These are phyloP conservation scores for Ganoderma lucidum DNA, from an alignment of 1,284 basidiomycete species.

Conservation along the genomic window DNA sequence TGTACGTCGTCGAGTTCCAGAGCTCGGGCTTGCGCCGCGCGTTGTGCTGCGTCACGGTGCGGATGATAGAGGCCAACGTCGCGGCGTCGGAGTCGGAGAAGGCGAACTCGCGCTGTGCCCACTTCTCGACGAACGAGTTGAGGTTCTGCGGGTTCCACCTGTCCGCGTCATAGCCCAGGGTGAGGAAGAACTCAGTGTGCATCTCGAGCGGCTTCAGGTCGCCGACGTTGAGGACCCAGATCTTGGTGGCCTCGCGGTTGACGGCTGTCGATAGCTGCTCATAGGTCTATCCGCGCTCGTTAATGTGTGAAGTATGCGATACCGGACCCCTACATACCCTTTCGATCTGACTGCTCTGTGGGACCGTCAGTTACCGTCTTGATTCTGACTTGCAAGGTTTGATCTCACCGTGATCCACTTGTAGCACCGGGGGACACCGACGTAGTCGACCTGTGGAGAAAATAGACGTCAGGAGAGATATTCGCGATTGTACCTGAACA, in stretches of 20 bases:
- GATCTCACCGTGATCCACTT: slow-evolving; percentile 64
- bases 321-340: slow-evolving; percentile 31
- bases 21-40: slow-evolving; percentile 74
- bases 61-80: slow-evolving; percentile 59
- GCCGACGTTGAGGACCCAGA: slow-evolving; percentile 73
- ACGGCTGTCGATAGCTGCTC: slow-evolving; percentile 70
- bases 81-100: slow-evolving; percentile 43
- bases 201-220: slow-evolving; percentile 80
- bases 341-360: slow-evolving; percentile 37
- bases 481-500: slow-evolving; percentile 27
- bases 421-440: slow-evolving; percentile 63
- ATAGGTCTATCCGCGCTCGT: slow-evolving; percentile 50
- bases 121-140: slow-evolving; percentile 57
- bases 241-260: slow-evolving; percentile 59
- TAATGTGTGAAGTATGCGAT: neutral
- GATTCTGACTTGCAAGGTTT: neutral
- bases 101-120: slow-evolving; percentile 74
- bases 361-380: neutral
- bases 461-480: neutral
- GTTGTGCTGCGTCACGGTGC: slow-evolving; percentile 69
- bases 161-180: slow-evolving; percentile 66
- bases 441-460: slow-evolving; percentile 44
- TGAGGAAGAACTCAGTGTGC: slow-evolving; percentile 74
- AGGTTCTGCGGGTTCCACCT: slow-evolving; percentile 62
- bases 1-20: slow-evolving; percentile 67